A percentile compares a stretch with the other conserved stretches of the same genome.
Conservation (phyloP, 306 rosid species). For the Trifolium repens region DNA sequence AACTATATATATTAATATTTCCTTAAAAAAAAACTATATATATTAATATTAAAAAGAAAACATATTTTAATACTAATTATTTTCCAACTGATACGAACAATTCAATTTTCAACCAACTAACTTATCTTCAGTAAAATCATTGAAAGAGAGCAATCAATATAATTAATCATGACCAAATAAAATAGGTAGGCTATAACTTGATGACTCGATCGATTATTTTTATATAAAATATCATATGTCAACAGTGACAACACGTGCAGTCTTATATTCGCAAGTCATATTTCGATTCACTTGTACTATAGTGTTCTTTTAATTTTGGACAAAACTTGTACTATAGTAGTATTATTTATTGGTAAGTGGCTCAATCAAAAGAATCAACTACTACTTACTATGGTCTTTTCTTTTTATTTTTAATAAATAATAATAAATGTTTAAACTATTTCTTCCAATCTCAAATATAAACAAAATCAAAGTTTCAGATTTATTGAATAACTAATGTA, state of each 20-base stretch:
- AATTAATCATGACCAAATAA: conserved; percentile 19
- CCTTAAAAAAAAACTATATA: no score
- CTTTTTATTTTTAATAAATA: not conserved
- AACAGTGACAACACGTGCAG: conserved; percentile 39
- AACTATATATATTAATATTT: no score
- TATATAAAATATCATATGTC: not conserved
- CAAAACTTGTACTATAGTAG: not conserved
- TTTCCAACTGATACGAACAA: not conserved
- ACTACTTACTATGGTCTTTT: not conserved
- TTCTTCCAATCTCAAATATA: no score
- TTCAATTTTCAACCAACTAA: conserved; percentile 4
- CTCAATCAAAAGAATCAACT: conserved; percentile 5
- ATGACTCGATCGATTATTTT: not conserved
- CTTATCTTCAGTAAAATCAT: not conserved
- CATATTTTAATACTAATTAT: not conserved
- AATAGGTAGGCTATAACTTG: conserved; percentile 2
- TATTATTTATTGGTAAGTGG: not conserved
- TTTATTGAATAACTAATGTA: no score
- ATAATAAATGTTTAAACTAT: not conserved
- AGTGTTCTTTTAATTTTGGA: no score
- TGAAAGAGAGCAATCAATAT: conserved; percentile 6
- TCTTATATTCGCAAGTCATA: not conserved
- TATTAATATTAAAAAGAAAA: not conserved
- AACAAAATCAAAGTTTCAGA: no score
- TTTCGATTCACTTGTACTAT: conserved; percentile 4